Evolutionary conservation across 768 basidiomycete species (phyloP), one percentile per base, ranked within the genome.

Genomic region (Termitomyces bulborhizus): DNA sequence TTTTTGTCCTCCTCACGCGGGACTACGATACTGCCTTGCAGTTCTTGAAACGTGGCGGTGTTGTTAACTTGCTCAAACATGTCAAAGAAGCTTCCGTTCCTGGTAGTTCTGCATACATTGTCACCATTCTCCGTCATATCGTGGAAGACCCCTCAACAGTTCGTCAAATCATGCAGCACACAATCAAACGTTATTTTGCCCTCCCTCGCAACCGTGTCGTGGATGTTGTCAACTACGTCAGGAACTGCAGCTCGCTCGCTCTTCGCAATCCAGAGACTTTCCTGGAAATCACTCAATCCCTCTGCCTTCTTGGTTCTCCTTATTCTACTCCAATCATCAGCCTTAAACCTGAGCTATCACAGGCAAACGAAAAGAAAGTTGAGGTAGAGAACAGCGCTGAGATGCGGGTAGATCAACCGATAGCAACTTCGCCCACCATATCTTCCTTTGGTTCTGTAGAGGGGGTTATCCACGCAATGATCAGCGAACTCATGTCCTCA

Each of bases 41-140:
- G 56, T 87, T 98, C 63, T 79, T 90, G 60, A 78, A 82, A 49
- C 74, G 75, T 12, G 81, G 83, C 49, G 93, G 89, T 1, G 69
- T 93, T 13, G 56, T 69, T 0, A 66, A 76, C 18, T 73, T 97
- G 18, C 85, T 96, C 71, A 76, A 78, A 52, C 81, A 85, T 31
- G 75, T 94, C 60, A 81, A 82, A 60, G 71, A 75, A 16, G 73
- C 83, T 0, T 77, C 85, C 15, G 82, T 85, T 8, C 68, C 76
- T 29, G 85, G 88, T 18, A 87, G 85, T 59, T 91, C 92, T 45
- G 84, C 89, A 0, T 92, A 93, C 67, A 81, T 93, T 52, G 84
- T 86, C 41, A 89, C 88, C 63, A 88, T 98, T 57, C 75, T 98
- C n/a, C 87, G 97, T 6, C 97, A 99, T 65, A 71, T 92, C 51